Evolutionary conservation across 805 yeast genomes (phyloP), one percentile per base, ranked within the genome.

Genomic region (Scheffersomyces stipitis): DNA sequence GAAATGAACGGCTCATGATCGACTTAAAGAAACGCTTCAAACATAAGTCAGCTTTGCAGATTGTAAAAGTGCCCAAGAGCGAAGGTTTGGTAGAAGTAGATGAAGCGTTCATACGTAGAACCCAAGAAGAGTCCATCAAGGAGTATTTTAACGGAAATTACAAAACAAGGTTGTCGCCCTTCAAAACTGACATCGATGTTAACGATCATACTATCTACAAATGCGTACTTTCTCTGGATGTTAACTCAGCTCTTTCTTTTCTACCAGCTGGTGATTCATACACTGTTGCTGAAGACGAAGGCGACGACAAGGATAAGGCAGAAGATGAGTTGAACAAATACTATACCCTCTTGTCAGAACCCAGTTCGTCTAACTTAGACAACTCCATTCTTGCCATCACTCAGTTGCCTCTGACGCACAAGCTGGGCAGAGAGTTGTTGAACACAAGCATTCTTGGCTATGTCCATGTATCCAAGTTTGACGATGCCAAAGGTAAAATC

Each of bases 61-160:
- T 83, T 14, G 51, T 90, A 12, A 84, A 83, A 48, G 67, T 90
- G 3, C 78, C 84, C 14, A 77, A 76, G 43, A 76, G 88, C 29
- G 83, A 84, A 31, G 96, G 96, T 1, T 81, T 82, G 22, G 84
- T 84, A 6, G 86, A 85, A 20, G 71, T 76, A 18, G 91, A 84
- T 41, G 91, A 82, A 36, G 67, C 76, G 9, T 88, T 70, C 54
- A 67, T 72, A 26, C 72, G 98, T 52, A 77, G 81, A 26, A 36
- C 75, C 15, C 98, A 91, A 58, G 87, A 89, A 50, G 73, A 78
- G 28, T 69, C 83, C 4, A 88, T 91, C 36, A 80, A 80, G 54
- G 95, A 90, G 53, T 93, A 93, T 59, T 93, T 93, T 52, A 88
- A 93, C 54, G 99, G 99, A 2, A 75, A 76, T 4, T 62, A 72